Percentiles rank a stretch among this genome's conserved stretches.
phyloP scores from a whole-genome alignment of 345 rosid species.

The Trapa incisa region DNA sequence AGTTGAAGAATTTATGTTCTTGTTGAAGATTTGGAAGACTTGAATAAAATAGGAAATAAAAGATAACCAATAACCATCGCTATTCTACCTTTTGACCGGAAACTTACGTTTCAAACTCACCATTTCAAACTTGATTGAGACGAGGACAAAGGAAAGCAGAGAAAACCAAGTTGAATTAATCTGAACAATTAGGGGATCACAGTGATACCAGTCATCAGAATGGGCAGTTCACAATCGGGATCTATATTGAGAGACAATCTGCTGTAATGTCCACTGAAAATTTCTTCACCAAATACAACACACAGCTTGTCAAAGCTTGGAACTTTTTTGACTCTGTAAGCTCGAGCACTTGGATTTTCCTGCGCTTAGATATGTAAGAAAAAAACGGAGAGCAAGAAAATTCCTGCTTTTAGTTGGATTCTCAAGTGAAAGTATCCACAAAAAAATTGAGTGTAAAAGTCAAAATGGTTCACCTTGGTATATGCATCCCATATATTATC shows the following conservation, averaged over 20 bases:
- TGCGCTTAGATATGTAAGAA: conserved; percentile 25
- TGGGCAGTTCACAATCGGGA: conserved; percentile 20
- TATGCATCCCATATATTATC: conserved; percentile 62
- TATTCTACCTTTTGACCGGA: neutral
- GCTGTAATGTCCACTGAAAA: conserved; percentile 48
- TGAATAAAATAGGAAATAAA: neutral
- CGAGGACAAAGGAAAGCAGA: neutral
- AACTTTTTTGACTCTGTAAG: conserved; percentile 70
- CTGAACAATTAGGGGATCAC: neutral
- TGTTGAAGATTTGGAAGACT: neutral
- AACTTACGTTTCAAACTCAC: neutral
- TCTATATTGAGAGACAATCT: conserved; percentile 44
- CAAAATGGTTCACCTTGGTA: conserved; percentile 31
- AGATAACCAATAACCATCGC: neutral
- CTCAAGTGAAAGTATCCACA: too few relatives aligned
- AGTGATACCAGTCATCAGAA: conserved; percentile 34
- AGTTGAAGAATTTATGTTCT: neutral
- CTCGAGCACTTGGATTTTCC: conserved; percentile 81
- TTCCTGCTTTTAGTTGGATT: neutral
- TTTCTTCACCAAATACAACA: conserved; percentile 62
- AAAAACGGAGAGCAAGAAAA: conserved; percentile 1
- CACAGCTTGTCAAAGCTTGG: conserved; percentile 60
- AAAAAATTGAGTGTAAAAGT: neutral
- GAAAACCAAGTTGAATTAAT: neutral
- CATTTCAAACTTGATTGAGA: too few relatives aligned